Evolutionary conservation across 441 rosid species (phyloP), one percentile per base, ranked within the genome.

Genomic region (Croton laevigatus): DNA sequence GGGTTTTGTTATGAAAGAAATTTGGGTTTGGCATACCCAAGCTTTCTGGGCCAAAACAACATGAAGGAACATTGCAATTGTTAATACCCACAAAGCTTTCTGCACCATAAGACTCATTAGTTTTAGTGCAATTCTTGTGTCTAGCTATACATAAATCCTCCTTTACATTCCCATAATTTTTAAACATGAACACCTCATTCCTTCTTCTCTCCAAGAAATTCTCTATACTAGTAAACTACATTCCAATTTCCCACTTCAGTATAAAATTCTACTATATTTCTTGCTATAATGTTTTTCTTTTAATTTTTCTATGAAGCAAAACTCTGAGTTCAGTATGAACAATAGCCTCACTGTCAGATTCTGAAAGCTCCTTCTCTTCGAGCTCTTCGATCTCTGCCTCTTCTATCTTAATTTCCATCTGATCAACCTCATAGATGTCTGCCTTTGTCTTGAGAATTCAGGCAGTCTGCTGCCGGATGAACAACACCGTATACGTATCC

Each of bases 381-480:
- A 57, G 59, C 66, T 42, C 77, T 7, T 67, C 55, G 20, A 55
- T 69, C 51, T 69, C 79, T 11, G 69, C 23, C 22, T 44, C 45
- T 19, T 73, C 42, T 76, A 62, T 59, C 53, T 23, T 13, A 58
- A 22, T 22, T 34, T 52, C 59, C 17, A 37, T 52, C 62, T 48
- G 51, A 8, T 53, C 59, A 13, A 20, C 1, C 20, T 8, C 12
- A 17, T n/a, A n/a, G n/a, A 49, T 14, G 20, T 49, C 53, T 32
- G 32, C 62, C 74, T 54, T 88, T 78, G 67, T 89, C 88, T 3
- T 87, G 79, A 27, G 99, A 89, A 69, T 55, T 81, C 54, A 95
- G 79, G 85, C 98, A 95, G 71, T 95, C 98, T 0, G 91, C 97
- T 8, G 97, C 88, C 17, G 99, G 99, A 82, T 89, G 92, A 71